phyloP scores from a whole-genome alignment of 225 moss, liverwort and hornwort genomes.

The Asterella californica region DNA sequence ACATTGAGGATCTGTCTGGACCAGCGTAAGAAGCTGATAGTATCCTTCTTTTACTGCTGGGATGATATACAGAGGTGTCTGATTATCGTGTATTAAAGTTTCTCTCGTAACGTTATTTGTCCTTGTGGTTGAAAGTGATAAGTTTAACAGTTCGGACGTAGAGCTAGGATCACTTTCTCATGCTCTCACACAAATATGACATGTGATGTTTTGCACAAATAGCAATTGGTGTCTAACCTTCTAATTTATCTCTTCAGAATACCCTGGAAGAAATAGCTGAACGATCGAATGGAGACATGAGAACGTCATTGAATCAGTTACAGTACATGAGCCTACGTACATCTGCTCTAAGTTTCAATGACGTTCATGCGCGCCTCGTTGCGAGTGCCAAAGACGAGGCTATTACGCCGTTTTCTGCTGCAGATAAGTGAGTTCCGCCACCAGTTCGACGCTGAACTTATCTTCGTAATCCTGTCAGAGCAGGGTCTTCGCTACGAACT shows the following conservation, averaged over 20 bases:
- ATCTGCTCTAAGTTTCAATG: conserved; percentile 64
- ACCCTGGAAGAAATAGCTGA: conserved; percentile 90
- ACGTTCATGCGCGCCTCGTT: conserved; percentile 79
- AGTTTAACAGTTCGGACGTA: too few relatives aligned
- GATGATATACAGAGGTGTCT: too few relatives aligned
- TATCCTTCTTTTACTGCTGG: too few relatives aligned
- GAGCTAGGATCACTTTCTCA: not conserved
- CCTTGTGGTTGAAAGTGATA: too few relatives aligned
- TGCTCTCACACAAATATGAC: not conserved
- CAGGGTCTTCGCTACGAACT: not conserved
- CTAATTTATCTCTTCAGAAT: conserved; percentile 41
- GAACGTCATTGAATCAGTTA: conserved; percentile 95
- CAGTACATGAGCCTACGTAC: conserved; percentile 92
- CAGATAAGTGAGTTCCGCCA: conserved; percentile 66
- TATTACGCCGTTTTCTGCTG: conserved; percentile 80
- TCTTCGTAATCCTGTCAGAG: not conserved
- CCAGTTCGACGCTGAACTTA: not conserved
- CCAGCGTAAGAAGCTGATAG: too few relatives aligned
- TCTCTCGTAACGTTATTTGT: too few relatives aligned
- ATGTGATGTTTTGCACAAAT: not conserved
- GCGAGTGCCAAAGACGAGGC: conserved; percentile 93
- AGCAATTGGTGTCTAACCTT: not conserved
- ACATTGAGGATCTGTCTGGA: too few relatives aligned
- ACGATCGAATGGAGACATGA: conserved; percentile 94
- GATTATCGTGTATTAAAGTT: too few relatives aligned